These are phyloP conservation scores for Syzygium grande DNA, from an alignment of 345 rosid genomes.

Conservation along the genomic window DNA sequence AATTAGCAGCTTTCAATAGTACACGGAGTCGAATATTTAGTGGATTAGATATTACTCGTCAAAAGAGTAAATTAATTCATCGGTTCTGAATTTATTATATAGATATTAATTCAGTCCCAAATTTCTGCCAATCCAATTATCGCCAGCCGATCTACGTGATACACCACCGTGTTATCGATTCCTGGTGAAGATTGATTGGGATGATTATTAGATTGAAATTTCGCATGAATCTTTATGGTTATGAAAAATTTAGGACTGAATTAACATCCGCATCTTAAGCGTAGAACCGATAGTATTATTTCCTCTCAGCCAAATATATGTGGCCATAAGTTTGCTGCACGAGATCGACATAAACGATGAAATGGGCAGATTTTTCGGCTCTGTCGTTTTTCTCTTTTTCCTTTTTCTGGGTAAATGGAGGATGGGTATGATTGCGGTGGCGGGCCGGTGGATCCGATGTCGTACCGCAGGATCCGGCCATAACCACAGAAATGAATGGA, in stretches of 20 bases:
- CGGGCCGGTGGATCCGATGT: neutral
- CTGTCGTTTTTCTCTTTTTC: neutral
- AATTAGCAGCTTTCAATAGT: neutral
- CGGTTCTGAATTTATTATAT: fast-evolving
- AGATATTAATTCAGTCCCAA: fast-evolving
- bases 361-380: no score
- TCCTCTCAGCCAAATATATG: no score
- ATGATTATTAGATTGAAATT: neutral
- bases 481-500: neutral
- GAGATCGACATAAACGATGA: no score
- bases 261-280: fast-evolving
- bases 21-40: no score
- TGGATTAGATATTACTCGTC: no score
- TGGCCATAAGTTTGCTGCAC: no score
- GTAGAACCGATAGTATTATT: no score
- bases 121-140: neutral
- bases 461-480: neutral
- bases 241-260: fast-evolving
- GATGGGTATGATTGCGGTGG: neutral
- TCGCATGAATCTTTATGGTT: fast-evolving
- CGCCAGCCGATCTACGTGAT: fast-evolving
- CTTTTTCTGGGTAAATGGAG: neutral
- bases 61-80: no score
- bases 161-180: fast-evolving
- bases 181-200: fast-evolving